Conservation (phyloP, 768 basidiomycete species). For the Russula brevipes region DNA sequence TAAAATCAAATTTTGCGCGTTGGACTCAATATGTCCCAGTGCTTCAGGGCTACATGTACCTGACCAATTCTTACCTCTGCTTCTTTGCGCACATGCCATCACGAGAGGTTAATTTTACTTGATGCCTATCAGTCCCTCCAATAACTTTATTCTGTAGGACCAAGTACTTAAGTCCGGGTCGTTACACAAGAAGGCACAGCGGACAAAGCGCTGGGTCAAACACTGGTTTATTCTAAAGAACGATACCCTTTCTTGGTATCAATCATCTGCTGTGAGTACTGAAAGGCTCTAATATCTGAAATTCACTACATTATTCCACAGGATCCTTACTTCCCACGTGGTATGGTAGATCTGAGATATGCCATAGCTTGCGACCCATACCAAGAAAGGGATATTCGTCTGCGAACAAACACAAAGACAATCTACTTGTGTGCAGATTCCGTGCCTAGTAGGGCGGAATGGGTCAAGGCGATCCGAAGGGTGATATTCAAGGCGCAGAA, state of each 20-base stretch:
- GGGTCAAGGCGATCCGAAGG: conserved; percentile 92
- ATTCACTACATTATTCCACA: conserved; percentile 32
- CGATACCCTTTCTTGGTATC: conserved; percentile 94
- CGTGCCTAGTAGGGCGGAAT: conserved; percentile 80
- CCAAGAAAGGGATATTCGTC: conserved; percentile 72
- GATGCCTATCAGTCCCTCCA: not conserved
- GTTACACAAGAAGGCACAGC: conserved; percentile 78
- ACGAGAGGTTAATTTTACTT: conserved; percentile 56
- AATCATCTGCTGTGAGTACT: conserved; percentile 72
- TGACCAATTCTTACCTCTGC: conserved; percentile 89
- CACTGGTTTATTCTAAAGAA: conserved; percentile 98
- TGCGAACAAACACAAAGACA: conserved; percentile 77
- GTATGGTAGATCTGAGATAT: conserved; percentile 93
- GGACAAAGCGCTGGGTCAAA: conserved; percentile 88
- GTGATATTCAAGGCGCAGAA: conserved; percentile 96
- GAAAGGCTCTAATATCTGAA: not conserved
- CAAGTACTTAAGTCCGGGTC: conserved; percentile 90
- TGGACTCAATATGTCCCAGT: conserved; percentile 43
- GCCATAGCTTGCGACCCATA: conserved; percentile 81
- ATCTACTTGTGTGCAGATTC: conserved; percentile 73
- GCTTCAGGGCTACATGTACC: conserved; percentile 95
- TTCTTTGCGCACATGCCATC: conserved; percentile 95
- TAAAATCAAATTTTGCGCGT: not conserved
- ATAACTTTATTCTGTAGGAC: conserved; percentile 47
- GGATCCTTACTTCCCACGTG: conserved; percentile 98